phyloP scores from a whole-genome alignment of 129 eudicot species.

The Logfia minima region DNA sequence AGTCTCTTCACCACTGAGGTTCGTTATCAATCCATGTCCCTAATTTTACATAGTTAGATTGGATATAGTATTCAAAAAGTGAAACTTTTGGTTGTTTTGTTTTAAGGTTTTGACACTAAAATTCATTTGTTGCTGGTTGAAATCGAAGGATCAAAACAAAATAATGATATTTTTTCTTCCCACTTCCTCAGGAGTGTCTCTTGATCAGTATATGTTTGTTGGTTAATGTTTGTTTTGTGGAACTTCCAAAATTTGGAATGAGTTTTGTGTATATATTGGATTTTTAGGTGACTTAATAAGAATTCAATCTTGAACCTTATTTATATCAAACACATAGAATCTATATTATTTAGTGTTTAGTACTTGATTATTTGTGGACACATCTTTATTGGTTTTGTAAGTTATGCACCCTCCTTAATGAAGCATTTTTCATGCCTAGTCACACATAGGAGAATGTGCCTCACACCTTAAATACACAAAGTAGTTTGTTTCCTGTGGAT shows the following conservation, averaged over 20 bases:
- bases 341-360: not conserved
- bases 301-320: not conserved
- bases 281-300: not conserved
- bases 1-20: constrained; percentile 46
- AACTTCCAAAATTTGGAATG: not conserved
- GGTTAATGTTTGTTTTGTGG: not conserved
- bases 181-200: not conserved
- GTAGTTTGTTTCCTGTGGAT: not conserved
- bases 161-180: not conserved
- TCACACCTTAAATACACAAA: not conserved
- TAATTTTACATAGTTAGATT: not conserved
- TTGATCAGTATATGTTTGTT: constrained; percentile 4
- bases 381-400: not conserved
- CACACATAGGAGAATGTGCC: not conserved
- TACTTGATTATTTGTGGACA: not conserved
- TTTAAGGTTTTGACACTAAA: constrained; percentile 9
- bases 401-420: not conserved
- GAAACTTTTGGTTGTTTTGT: not conserved
- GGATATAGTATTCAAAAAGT: not conserved
- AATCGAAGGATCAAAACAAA: not conserved
- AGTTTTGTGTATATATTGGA: constrained; percentile 10
- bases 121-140: not conserved
- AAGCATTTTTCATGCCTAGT: not conserved
- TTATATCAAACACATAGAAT: too few species aligned
- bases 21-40: constrained; percentile 17